These are phyloP conservation scores for Liquidambar formosana DNA, from an alignment of 164 flowering plant species.

Conservation along the genomic window DNA sequence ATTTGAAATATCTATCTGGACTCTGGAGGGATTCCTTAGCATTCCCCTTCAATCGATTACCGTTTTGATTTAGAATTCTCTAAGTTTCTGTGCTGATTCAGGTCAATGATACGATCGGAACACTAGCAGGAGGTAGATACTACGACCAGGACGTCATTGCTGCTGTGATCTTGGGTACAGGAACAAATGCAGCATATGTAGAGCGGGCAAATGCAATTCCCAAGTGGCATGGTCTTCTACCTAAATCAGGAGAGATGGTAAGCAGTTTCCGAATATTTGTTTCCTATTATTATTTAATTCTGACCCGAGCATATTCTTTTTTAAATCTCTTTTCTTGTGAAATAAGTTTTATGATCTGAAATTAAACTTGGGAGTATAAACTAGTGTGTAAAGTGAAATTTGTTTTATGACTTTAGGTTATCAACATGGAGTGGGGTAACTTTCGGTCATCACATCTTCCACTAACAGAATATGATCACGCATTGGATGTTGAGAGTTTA, in stretches of 20 bases:
- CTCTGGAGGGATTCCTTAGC: background rate
- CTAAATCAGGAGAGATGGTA: slow-evolving; percentile 95
- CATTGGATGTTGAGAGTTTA: slow-evolving; percentile 77
- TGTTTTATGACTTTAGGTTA: slow-evolving; percentile 49
- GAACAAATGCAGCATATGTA: slow-evolving; percentile 98
- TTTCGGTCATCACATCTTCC: slow-evolving; percentile 91
- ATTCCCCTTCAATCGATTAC: background rate
- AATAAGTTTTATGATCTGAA: background rate
- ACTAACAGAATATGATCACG: slow-evolving; percentile 77
- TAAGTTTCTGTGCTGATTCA: slow-evolving; percentile 26
- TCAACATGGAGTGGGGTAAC: slow-evolving; percentile 99
- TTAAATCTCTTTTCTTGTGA: background rate
- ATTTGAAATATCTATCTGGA: background rate
- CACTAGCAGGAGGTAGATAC: slow-evolving; percentile 92
- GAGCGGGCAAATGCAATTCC: slow-evolving; percentile 95
- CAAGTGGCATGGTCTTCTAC: slow-evolving; percentile 90
- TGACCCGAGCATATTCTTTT: background rate
- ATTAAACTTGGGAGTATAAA: background rate
- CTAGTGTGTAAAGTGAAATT: no score
- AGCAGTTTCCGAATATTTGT: slow-evolving; percentile 14
- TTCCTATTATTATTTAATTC: background rate
- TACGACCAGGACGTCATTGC: slow-evolving; percentile 63
- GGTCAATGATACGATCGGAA: slow-evolving; percentile 98
- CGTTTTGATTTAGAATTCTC: background rate
- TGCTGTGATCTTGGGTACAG: slow-evolving; percentile 96